Base-by-base conservation (phyloP, 1,139 yeast species). In the Pichia sp. region DNA sequence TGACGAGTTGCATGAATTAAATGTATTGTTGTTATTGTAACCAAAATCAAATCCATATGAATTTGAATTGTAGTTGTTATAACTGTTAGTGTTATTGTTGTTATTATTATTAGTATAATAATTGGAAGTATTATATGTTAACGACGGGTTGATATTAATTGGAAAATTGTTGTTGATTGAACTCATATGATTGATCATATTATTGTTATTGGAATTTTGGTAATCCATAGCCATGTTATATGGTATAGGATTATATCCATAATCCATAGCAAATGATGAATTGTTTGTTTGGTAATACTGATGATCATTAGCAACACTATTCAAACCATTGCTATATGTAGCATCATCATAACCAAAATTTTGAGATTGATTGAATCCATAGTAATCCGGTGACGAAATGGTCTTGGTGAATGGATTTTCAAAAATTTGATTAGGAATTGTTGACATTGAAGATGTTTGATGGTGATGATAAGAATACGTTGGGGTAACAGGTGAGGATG, bases 391-490 rank as follows among this genome's bases (percentile, higher is more conserved):
- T 9, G 7, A 26, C 27, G 23, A 5, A 36, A 2, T 10, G 10
- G 7, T 35, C 26, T 36, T 26, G 36, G 49, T 58, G 44, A 50
- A 55, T 33, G 60, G 57, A 41, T 56, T 57, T 38, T 57, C 60
- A 43, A 51, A 57, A 32, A 47, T 50, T 46, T 50, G 59, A 42
- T 43, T 48, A 39, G 42, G 45, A 11, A 40, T 36, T 9, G 49
- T 38, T 27, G 49, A 42, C 3, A 33, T 33, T 29, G 45, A 37
- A n/a, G 46, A 34, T 23, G 36, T 31, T 8, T 8, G 11, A 8
- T 31, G 33, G 33, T 8, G 29, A 28, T 35, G 39, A 11, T 16
- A 4, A 7, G 27, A 11, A 16, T 8, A 26, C 11, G 38, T 9
- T 38, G 41, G 16, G 26, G 11, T 31, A 8, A 11, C 11, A 8